Evolutionary conservation across 2,329 filamentous ascomycete genomes (phyloP).

Genomic region (Pseudogymnoascus sp.): DNA sequence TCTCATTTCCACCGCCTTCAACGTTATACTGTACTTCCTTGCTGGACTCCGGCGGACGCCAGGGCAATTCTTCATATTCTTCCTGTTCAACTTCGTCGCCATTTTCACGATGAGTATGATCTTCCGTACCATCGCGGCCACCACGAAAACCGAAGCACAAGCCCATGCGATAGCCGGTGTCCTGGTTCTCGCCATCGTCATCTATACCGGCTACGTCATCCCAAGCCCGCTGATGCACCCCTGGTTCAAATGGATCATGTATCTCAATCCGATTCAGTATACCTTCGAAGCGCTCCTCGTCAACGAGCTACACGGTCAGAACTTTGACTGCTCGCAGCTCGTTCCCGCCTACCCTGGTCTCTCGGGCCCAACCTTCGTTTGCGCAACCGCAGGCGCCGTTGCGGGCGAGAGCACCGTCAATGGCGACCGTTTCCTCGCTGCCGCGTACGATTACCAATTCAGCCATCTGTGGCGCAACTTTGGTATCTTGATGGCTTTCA

Average conservation of each 20-base stretch:
- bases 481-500: conserved; percentile 59
- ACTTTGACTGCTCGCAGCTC: conserved; percentile 14
- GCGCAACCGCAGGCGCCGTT: conserved; percentile 49
- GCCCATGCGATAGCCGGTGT: conserved; percentile 52
- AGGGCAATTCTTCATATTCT: conserved; percentile 76
- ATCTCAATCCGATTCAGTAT: conserved; percentile 67
- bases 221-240: conserved; percentile 54
- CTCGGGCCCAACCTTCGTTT: conserved; percentile 40
- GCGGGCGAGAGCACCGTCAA: conserved; percentile 43
- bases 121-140: conserved; percentile 69
- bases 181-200: conserved; percentile 27
- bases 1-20: conserved; percentile 41
- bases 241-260: conserved; percentile 78
- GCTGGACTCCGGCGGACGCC: conserved; percentile 66
- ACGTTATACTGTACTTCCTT: conserved; percentile 64
- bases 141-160: conserved; percentile 61
- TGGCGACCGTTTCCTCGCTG: conserved; percentile 50
- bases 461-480: conserved; percentile 61
- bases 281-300: conserved; percentile 70
- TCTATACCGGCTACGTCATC: conserved; percentile 32
- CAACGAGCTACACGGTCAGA: conserved; percentile 60
- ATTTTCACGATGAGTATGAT: conserved; percentile 77
- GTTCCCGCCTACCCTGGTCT: conserved; percentile 19
- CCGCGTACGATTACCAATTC: conserved; percentile 48
- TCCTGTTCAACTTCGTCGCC: conserved; percentile 65